A percentile compares a stretch with the other conserved stretches of the same genome.
phyloP scores from a whole-genome alignment of 1,139 yeast species.

The Suhomyces anneliseae region DNA sequence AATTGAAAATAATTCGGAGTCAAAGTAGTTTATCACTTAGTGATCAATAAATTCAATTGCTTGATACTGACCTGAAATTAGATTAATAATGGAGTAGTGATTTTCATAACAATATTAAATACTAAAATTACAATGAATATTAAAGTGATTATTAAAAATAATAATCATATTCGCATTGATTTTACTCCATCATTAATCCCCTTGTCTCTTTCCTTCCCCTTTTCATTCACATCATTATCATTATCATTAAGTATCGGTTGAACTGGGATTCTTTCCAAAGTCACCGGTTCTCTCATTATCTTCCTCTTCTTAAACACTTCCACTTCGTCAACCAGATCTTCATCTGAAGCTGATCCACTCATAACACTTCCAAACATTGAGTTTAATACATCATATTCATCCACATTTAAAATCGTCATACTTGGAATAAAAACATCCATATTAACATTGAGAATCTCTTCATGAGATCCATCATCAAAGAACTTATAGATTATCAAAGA shows the following conservation, averaged over 20 bases:
- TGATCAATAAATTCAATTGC: no score
- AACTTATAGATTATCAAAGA: constrained; percentile 26
- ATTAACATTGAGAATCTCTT: constrained; percentile 12
- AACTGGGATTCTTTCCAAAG: background rate
- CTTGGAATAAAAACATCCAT: constrained; percentile 11
- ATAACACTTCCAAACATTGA: constrained; percentile 12
- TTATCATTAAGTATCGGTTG: background rate
- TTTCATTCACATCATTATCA: constrained; percentile 4
- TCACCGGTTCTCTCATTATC: constrained; percentile 2
- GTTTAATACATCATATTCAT: constrained; percentile 12
- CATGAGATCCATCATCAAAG: constrained; percentile 20
- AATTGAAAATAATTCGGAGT: no score
- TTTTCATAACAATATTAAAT: no score
- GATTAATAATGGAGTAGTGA: no score
- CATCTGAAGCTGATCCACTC: constrained; percentile 1
- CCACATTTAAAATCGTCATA: constrained; percentile 9
- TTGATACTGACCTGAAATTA: no score
- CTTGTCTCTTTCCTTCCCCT: constrained; percentile 3
- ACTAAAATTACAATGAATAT: no score
- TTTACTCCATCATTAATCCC: constrained; percentile 7
- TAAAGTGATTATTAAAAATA: no score
- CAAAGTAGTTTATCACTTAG: no score
- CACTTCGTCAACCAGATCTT: constrained; percentile 1
- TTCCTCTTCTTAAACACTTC: constrained; percentile 7
- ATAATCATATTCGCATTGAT: constrained; percentile 4